Evolutionary conservation across 371 early-diverging fungal species (phyloP).

Genomic region (Apophysomyces elegans): DNA sequence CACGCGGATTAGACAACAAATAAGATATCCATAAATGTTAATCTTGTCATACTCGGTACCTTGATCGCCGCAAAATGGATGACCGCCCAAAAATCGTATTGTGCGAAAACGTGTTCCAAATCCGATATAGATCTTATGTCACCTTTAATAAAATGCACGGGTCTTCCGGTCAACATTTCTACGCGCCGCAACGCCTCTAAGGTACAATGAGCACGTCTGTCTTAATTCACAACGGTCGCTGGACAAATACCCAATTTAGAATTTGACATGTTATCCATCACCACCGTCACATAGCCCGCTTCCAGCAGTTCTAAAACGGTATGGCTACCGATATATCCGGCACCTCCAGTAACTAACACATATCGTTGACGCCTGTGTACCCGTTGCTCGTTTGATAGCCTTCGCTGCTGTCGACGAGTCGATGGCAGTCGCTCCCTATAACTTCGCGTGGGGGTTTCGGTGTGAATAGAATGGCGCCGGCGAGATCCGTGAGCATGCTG

Average conservation of each 20-base stretch:
- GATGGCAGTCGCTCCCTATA: background rate
- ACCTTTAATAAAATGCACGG: slow-evolving; percentile 46
- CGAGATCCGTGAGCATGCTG: background rate
- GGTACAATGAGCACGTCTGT: background rate
- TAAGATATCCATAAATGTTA: too few species aligned
- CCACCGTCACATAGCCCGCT: slow-evolving; percentile 73
- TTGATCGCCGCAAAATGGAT: slow-evolving; percentile 93
- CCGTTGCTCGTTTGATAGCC: background rate
- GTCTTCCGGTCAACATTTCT: slow-evolving; percentile 43
- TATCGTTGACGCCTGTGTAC: slow-evolving; percentile 24
- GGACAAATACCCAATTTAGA: slow-evolving; percentile 43
- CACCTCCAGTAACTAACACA: slow-evolving; percentile 88
- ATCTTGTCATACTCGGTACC: slow-evolving; percentile 17
- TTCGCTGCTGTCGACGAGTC: background rate
- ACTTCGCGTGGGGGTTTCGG: too few species aligned
- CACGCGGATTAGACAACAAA: too few species aligned
- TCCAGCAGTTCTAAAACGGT: slow-evolving; percentile 81
- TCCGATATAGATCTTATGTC: slow-evolving; percentile 45
- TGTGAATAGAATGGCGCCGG: background rate
- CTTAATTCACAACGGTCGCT: background rate
- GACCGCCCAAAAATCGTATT: slow-evolving; percentile 73
- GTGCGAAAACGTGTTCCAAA: slow-evolving; percentile 64
- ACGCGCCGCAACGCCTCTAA: slow-evolving; percentile 53
- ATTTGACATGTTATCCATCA: slow-evolving; percentile 82
- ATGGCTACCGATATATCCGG: slow-evolving; percentile 92